Percentiles rank a stretch among this genome's conserved stretches.
Conservation (phyloP, 495 filamentous ascomycete species). For the Penicillium steckii region DNA sequence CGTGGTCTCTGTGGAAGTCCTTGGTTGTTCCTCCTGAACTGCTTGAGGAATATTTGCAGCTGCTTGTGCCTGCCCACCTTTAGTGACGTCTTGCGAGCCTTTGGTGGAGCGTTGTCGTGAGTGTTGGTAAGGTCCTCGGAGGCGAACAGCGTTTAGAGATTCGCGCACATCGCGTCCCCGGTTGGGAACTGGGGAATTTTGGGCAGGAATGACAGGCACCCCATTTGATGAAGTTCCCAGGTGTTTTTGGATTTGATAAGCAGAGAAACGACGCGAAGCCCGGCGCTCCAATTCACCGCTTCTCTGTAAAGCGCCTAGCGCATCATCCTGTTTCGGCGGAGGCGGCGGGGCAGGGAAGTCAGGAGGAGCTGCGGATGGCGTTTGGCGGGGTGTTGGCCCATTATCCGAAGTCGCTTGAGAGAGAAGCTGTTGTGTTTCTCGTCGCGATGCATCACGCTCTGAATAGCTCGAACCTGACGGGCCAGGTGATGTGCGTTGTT, state of each 20-base stretch:
- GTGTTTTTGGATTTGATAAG: constrained; percentile 93
- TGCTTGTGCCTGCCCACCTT: constrained; percentile 42
- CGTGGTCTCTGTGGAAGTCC: constrained; percentile 30
- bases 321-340: constrained; percentile 82
- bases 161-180: constrained; percentile 85
- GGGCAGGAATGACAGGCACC: constrained; percentile 80
- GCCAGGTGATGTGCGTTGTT: constrained; percentile 44
- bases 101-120: constrained; percentile 59
- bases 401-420: constrained; percentile 57
- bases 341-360: constrained; percentile 63
- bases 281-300: constrained; percentile 90
- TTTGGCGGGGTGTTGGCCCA: constrained; percentile 38
- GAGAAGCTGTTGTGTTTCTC: constrained; percentile 48
- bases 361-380: constrained; percentile 33
- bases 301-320: constrained; percentile 83
- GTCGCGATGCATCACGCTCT: constrained; percentile 45
- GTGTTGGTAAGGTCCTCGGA: constrained; percentile 67
- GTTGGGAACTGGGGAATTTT: constrained; percentile 86
- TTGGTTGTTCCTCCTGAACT: constrained; percentile 42
- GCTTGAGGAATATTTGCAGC: constrained; percentile 68
- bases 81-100: constrained; percentile 54
- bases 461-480: constrained; percentile 29
- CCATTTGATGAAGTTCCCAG: constrained; percentile 77
- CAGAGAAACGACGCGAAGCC: constrained; percentile 88
- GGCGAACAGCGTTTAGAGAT: constrained; percentile 87